These are phyloP conservation scores for Eleusine coracana DNA, from an alignment of 176 grass and related monocot species.

Conservation along the genomic window DNA sequence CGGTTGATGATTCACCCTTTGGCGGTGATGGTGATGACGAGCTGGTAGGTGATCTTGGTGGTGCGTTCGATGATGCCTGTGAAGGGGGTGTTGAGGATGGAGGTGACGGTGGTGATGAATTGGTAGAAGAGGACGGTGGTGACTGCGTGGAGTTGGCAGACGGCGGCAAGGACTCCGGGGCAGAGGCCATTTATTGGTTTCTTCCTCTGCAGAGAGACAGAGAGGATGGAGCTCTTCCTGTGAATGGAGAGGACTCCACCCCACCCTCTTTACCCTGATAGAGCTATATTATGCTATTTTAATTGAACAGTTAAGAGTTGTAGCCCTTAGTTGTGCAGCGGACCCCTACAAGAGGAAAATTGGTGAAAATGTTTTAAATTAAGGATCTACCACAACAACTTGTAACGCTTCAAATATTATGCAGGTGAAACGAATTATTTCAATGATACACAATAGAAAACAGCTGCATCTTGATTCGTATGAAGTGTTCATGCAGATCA, in stretches of 20 bases:
- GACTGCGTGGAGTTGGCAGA: neutral
- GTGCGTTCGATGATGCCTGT: neutral
- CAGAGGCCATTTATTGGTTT: constrained; percentile 31
- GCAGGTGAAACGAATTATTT: neutral
- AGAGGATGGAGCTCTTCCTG: constrained; percentile 35
- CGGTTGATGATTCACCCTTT: neutral
- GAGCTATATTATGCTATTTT: neutral
- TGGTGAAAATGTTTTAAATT: neutral
- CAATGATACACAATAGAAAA: neutral
- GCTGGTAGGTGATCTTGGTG: neutral
- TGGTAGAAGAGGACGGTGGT: neutral
- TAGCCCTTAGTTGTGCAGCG: neutral
- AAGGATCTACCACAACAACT: neutral
- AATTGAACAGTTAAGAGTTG: neutral
- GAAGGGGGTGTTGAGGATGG: neutral
- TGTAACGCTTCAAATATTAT: neutral
- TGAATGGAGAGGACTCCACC: constrained; percentile 38
- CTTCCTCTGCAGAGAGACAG: neutral
- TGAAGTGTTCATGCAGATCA: neutral
- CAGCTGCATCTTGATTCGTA: neutral
- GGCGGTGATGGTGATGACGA: neutral
- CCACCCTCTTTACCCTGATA: constrained; percentile 18
- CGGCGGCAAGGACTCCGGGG: neutral
- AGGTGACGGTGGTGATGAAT: constrained; percentile 5
- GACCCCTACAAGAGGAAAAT: constrained; percentile 25